Evolutionary conservation across 2,329 filamentous ascomycete genomes (phyloP), one percentile per base, ranked within the genome.

Genomic region (Xylariales sp.): DNA sequence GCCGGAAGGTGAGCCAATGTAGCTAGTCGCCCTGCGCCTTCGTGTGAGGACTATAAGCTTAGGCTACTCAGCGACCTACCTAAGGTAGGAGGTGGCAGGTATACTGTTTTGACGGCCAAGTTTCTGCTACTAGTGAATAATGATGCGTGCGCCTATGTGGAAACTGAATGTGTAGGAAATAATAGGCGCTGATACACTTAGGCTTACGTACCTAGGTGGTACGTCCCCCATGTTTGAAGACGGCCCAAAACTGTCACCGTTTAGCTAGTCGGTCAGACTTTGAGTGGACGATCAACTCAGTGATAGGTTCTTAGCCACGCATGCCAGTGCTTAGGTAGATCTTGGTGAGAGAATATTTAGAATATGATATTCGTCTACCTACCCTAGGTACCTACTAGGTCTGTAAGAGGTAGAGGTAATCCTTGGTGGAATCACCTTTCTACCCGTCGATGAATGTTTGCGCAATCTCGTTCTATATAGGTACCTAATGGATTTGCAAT

Each of bases 151-250:
- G 14, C 30, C 1, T 16, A 45, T 23, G 23, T 43, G 28, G 36
- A 16, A 58, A 12, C n/a, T 18, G 23, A n/a, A 49, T 46, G 16
- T 49, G n/a, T 55, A 54, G 5, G 32, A 28, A 16, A 23, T 32
- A 23, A 10, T 56, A 52, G 54, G 45, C n/a, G 14, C 23, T 6
- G 18, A 55, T 36, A 41, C 16, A 28, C 7, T 14, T 23, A 45
- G 32, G 32, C n/a, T 36, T 30, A 49, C 23, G 23, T 23, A 23
- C 23, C 23, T 23, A 23, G 23, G 23, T 23, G 23, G 23, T 23
- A 23, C 53, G 54, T 50, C 9, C 34, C 39, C 39, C 43, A 43
- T 67, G 65, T 67, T 64, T 67, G 60, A 53, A 52, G 43, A 43
- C 16, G 55, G 52, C 55, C 55, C 43, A 10, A 34, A 56, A 18